phyloP scores from a whole-genome alignment of 768 basidiomycete genomes.

The Pisolithus orientalis region DNA sequence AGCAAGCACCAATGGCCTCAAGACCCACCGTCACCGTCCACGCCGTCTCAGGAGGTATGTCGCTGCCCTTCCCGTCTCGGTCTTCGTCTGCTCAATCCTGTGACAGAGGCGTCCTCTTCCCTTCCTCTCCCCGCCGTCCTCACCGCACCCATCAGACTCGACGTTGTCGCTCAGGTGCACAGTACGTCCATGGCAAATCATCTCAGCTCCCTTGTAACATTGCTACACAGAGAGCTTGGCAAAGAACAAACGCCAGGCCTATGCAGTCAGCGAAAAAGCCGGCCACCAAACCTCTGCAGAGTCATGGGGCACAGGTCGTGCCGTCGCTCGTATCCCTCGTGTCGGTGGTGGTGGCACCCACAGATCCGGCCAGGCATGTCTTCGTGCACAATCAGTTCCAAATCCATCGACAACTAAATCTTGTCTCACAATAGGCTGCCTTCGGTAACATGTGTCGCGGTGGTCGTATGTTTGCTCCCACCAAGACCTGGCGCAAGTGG shows the following conservation, averaged over 20 bases:
- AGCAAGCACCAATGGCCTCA: constrained; percentile 68
- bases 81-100: constrained; percentile 4
- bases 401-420: neutral
- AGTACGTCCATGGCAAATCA: constrained; percentile 54
- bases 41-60: constrained; percentile 66
- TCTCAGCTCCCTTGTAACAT: constrained; percentile 9
- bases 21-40: constrained; percentile 88
- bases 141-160: constrained; percentile 96
- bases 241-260: constrained; percentile 97
- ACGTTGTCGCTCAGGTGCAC: constrained; percentile 98
- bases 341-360: constrained; percentile 98
- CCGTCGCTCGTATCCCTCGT: constrained; percentile 99
- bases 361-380: constrained; percentile 84
- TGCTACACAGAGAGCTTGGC: constrained; percentile 78
- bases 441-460: constrained; percentile 99
- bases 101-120: constrained; percentile 75
- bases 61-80: neutral
- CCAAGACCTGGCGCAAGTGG: constrained; percentile 99
- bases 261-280: constrained; percentile 94
- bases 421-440: constrained; percentile 57
- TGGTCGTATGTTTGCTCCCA: constrained; percentile 99
- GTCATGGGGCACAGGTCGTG: constrained; percentile 99
- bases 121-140: constrained; percentile 93
- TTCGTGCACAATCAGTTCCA: neutral
- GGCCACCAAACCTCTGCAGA: constrained; percentile 99